Conservation (phyloP, 345 rosid genomes). For the Aegle marmelos region DNA sequence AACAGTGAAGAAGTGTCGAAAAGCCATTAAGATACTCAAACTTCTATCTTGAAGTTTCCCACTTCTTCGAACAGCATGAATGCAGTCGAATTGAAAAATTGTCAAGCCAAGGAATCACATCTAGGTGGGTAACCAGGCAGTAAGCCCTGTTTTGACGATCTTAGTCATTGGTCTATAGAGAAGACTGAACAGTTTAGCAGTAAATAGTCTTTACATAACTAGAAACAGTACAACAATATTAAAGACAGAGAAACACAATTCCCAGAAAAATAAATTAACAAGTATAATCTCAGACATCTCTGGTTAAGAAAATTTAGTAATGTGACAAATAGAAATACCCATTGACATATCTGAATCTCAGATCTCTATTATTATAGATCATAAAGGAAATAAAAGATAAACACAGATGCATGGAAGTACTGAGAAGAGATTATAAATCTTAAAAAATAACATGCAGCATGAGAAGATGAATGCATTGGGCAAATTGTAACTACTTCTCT, state of each 20-base stretch:
- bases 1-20: neutral
- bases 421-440: neutral
- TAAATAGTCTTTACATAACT: neutral
- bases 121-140: neutral
- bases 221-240: neutral
- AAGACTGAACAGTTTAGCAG: neutral
- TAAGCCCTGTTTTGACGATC: neutral
- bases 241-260: neutral
- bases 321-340: neutral
- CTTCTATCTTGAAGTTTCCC: neutral
- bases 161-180: neutral
- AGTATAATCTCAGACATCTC: neutral
- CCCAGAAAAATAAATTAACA: neutral
- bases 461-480: neutral
- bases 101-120: neutral
- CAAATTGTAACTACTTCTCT: neutral
- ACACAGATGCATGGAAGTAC: slow-evolving; percentile 1
- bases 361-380: neutral
- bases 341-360: neutral
- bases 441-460: neutral
- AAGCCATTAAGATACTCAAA: neutral
- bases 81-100: neutral
- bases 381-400: neutral
- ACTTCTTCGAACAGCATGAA: neutral
- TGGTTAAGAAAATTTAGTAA: neutral